Conservation (phyloP, 2,329 filamentous ascomycete genomes). For the Ascochyta lentis region DNA sequence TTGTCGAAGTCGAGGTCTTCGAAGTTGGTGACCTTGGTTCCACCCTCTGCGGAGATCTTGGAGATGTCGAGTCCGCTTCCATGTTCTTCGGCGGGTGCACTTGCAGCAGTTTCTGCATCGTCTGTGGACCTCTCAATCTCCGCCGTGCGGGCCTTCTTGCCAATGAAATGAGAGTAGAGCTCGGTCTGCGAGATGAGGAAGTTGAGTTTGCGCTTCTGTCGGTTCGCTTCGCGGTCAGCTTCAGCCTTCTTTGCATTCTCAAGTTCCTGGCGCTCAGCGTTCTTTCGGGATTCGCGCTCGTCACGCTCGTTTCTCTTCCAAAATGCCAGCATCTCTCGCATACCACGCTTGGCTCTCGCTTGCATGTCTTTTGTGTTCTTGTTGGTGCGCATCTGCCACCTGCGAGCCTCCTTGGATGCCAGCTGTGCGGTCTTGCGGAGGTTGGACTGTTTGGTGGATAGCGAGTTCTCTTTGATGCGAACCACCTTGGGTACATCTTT, state of each 20-base stretch:
- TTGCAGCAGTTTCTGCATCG: conserved; percentile 64
- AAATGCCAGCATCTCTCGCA: conserved; percentile 99
- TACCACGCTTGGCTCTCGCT: conserved; percentile 93
- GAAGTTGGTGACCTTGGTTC: conserved; percentile 85
- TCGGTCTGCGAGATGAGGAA: conserved; percentile 99
- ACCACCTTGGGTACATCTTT: conserved; percentile 94
- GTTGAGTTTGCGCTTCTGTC: conserved; percentile 98
- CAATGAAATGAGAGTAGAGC: conserved; percentile 98
- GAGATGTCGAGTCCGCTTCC: conserved; percentile 59
- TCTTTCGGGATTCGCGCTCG: conserved; percentile 90
- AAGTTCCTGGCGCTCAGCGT: conserved; percentile 92
- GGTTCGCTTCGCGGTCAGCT: conserved; percentile 94
- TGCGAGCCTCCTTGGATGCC: conserved; percentile 93
- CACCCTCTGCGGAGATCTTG: conserved; percentile 57
- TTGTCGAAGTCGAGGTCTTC: conserved; percentile 95
- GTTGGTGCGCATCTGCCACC: conserved; percentile 97
- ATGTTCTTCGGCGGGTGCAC: conserved; percentile 42
- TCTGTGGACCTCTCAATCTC: conserved; percentile 92
- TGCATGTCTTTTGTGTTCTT: conserved; percentile 98
- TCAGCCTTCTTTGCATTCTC: conserved; percentile 97
- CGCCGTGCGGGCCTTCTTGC: conserved; percentile 98
- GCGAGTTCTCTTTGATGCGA: conserved; percentile 84
- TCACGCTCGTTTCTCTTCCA: conserved; percentile 99
- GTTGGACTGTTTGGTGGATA: conserved; percentile 89
- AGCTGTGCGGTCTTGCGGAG: conserved; percentile 96